A percentile compares a stretch with the other conserved stretches of the same genome.
Conservation (phyloP, 495 filamentous ascomycete species). For the Podospora fimiseda region DNA sequence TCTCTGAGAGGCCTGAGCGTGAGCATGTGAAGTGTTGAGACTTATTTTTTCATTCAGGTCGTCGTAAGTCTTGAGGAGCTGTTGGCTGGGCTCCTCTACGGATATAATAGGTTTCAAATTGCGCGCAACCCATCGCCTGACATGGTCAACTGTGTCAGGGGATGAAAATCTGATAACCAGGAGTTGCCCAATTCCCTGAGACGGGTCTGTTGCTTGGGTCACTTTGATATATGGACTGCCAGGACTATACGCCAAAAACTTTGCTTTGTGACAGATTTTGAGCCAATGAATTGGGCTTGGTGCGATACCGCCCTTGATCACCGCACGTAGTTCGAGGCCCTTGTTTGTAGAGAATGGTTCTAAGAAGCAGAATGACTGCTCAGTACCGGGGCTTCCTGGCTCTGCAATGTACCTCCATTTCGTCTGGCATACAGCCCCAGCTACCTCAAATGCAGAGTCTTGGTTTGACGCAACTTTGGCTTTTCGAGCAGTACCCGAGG, state of each 20-base stretch:
- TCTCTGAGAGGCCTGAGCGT: background rate
- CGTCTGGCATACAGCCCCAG: constrained; percentile 12
- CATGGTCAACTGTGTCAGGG: background rate
- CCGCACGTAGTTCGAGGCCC: constrained; percentile 12
- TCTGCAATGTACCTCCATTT: constrained; percentile 6
- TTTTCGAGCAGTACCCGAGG: background rate
- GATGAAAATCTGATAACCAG: constrained; percentile 9
- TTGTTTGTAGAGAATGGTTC: background rate
- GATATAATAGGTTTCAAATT: background rate
- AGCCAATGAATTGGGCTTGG: constrained; percentile 18
- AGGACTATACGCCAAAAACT: constrained; percentile 4
- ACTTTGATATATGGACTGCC: constrained; percentile 13
- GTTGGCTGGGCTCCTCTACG: constrained; percentile 5
- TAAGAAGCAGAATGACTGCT: constrained; percentile 1
- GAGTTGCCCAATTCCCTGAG: background rate
- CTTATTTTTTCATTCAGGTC: background rate
- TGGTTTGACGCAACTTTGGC: background rate
- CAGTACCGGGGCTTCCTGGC: background rate
- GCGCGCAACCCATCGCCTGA: constrained; percentile 8
- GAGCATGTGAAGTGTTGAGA: background rate
- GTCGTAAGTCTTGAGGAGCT: background rate
- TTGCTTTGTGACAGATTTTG: constrained; percentile 10
- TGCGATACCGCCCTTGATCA: constrained; percentile 5
- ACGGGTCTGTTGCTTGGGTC: constrained; percentile 8
- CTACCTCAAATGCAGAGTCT: background rate